Evolutionary conservation across 2,329 filamentous ascomycete species (phyloP).

Genomic region (Ascomycota sp.): DNA sequence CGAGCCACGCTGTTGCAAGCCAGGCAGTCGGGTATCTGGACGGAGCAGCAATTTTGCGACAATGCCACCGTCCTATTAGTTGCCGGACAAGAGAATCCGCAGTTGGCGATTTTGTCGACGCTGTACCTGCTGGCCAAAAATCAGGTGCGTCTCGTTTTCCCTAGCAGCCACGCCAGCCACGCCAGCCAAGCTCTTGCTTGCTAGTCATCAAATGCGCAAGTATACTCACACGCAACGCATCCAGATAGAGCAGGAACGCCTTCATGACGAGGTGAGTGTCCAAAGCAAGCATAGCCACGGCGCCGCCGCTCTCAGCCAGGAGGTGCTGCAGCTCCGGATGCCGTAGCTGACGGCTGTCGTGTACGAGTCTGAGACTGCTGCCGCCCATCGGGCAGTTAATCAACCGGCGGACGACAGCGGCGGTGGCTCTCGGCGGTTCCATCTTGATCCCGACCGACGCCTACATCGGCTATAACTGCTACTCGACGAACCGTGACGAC

Average conservation of each 20-base stretch:
- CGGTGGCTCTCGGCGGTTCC: conserved; percentile 7
- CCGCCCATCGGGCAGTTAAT: conserved; percentile 28
- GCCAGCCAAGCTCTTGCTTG: too few relatives aligned
- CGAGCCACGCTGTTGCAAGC: conserved; percentile 7
- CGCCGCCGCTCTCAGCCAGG: conserved; percentile 3
- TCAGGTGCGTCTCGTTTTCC: conserved; percentile 4
- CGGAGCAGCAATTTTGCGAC: conserved; percentile 17
- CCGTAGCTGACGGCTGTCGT: conserved; percentile 22
- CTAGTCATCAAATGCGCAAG: not conserved
- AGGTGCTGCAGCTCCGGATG: conserved; percentile 11
- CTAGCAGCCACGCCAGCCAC: too few relatives aligned
- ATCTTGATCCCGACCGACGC: conserved; percentile 15
- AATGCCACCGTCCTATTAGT: conserved; percentile 19
- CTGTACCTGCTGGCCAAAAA: conserved; percentile 17
- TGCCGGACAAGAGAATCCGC: conserved; percentile 20
- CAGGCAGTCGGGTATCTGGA: conserved; percentile 6
- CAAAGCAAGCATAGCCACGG: too few relatives aligned
- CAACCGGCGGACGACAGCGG: conserved; percentile 17
- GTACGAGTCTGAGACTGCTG: conserved; percentile 24
- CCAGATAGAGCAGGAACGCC: conserved; percentile 10
- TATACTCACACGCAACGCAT: not conserved
- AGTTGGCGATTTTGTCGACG: conserved; percentile 14
- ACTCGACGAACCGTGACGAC: conserved; percentile 16
- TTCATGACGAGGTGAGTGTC: conserved; percentile 14
- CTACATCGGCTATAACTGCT: conserved; percentile 19